Conservation (phyloP, 1,284 basidiomycete genomes). For the Singerocomus inundabilis region DNA sequence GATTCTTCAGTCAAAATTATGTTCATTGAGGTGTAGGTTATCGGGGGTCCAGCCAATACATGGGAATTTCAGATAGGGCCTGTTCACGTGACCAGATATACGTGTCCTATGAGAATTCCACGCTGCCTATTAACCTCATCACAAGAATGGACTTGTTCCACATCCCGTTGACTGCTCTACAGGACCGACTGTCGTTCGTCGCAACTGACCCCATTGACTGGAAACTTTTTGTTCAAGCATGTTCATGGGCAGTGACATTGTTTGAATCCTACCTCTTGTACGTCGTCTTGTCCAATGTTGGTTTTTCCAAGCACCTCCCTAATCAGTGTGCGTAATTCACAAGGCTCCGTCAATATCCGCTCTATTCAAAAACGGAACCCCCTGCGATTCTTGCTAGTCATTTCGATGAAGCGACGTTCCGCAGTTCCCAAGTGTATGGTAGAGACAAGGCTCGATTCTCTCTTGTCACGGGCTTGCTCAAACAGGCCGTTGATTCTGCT, state of each 20-base stretch:
- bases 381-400: conserved; percentile 74
- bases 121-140: not conserved
- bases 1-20: conserved; percentile 22
- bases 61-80: no score
- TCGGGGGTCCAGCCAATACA: no score
- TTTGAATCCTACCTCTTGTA: conserved; percentile 85
- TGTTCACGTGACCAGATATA: conserved; percentile 18
- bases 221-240: conserved; percentile 69
- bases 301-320: not conserved
- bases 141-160: conserved; percentile 56
- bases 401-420: conserved; percentile 73
- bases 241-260: conserved; percentile 76
- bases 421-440: conserved; percentile 90
- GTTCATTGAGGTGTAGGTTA: no score
- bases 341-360: conserved; percentile 80
- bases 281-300: conserved; percentile 29
- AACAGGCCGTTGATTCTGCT: conserved; percentile 68
- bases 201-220: conserved; percentile 61
- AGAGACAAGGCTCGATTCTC: conserved; percentile 89
- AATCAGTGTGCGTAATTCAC: not conserved
- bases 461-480: conserved; percentile 71
- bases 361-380: conserved; percentile 77
- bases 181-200: conserved; percentile 58
- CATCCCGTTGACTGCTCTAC: conserved; percentile 50
- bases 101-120: conserved; percentile 9